Conservation (phyloP, 345 rosid species). For the Erysimum cheiranthoides region DNA sequence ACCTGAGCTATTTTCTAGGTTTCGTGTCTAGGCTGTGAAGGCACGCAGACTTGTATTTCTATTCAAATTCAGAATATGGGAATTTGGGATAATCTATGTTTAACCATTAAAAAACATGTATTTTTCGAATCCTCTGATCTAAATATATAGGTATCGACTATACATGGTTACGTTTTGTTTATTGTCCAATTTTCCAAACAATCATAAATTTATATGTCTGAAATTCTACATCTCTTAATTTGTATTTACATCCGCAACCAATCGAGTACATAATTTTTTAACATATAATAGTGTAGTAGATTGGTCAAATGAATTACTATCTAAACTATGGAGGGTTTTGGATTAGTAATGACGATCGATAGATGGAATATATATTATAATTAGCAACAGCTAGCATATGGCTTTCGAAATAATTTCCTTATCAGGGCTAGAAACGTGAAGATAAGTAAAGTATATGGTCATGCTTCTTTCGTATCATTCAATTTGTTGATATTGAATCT, state of each 20-base stretch:
- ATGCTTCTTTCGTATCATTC: constrained; percentile 14
- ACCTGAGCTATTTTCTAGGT: not conserved
- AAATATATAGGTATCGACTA: not conserved
- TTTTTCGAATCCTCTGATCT: constrained; percentile 1
- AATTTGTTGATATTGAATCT: constrained; percentile 32
- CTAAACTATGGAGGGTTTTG: not conserved
- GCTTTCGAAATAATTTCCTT: not conserved
- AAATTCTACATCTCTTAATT: too few relatives aligned
- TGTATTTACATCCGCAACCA: not conserved
- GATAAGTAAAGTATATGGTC: not conserved
- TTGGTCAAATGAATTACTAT: not conserved
- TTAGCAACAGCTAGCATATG: constrained; percentile 20
- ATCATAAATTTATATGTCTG: too few relatives aligned
- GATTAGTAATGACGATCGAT: not conserved
- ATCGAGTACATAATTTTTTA: not conserved
- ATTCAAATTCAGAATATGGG: not conserved
- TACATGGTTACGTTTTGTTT: not conserved
- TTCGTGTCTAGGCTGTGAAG: constrained; percentile 11
- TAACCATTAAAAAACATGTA: not conserved
- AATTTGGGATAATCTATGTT: constrained; percentile 5
- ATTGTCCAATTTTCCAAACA: too few relatives aligned
- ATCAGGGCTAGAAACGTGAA: constrained; percentile 15
- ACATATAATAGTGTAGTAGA: too few relatives aligned
- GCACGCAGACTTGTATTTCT: constrained; percentile 10
- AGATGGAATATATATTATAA: not conserved